These are phyloP conservation scores for Chamaecyparis obtusa DNA, from an alignment of 75 land plant genomes.

Conservation along the genomic window DNA sequence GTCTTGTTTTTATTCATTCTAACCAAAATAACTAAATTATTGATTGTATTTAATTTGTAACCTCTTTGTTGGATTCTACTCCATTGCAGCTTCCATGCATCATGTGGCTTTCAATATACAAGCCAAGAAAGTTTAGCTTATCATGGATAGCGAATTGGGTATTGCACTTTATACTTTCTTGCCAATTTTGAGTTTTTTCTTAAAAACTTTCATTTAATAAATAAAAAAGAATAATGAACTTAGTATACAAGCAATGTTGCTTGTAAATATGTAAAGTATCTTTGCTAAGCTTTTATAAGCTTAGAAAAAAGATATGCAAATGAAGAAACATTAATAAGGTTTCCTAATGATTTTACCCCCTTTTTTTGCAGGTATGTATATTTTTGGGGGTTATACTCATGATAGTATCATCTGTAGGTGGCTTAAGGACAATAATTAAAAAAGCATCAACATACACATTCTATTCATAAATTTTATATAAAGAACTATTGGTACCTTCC, in stretches of 20 bases:
- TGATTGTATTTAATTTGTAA: background rate
- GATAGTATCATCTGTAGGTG: conserved; percentile 66
- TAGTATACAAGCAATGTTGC: background rate
- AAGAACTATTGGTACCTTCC: background rate
- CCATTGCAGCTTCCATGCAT: conserved; percentile 74
- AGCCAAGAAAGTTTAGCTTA: conserved; percentile 63
- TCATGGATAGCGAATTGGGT: conserved; percentile 81
- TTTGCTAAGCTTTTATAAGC: background rate
- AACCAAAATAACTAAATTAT: background rate
- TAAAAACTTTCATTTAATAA: background rate
- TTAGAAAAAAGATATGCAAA: too few relatives aligned
- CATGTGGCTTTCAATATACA: conserved; percentile 74
- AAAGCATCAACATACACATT: conserved; percentile 46
- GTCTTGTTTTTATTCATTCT: background rate
- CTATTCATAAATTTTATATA: conserved; percentile 24
- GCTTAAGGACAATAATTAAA: conserved; percentile 45
- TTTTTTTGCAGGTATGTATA: conserved; percentile 57
- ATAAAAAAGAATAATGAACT: background rate
- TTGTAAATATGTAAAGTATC: too few relatives aligned
- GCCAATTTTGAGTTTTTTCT: background rate
- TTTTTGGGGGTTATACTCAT: conserved; percentile 52
- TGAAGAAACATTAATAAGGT: background rate
- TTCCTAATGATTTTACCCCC: background rate
- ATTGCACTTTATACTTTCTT: background rate
- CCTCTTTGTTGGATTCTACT: background rate